Evolutionary conservation across 1,284 basidiomycete species (phyloP).

Genomic region (Ganoderma meredithae): DNA sequence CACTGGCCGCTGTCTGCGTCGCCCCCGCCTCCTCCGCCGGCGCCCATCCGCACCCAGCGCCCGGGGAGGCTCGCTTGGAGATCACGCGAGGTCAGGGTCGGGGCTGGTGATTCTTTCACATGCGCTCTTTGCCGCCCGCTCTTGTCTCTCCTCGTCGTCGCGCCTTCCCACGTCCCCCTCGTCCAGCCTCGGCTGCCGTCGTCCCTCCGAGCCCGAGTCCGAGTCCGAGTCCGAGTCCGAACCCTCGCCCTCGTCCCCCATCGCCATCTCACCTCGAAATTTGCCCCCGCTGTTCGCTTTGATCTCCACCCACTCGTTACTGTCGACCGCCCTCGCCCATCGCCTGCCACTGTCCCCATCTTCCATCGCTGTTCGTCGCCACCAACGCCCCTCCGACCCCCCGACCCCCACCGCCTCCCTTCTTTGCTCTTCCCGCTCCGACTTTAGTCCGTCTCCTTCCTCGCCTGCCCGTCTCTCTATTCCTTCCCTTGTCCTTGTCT

Average conservation of each 20-base stretch:
- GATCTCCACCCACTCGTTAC: not conserved
- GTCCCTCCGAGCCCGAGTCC: not conserved
- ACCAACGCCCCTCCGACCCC: not conserved
- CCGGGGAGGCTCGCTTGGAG: not conserved
- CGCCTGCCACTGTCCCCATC: not conserved
- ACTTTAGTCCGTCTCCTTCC: slow-evolving; percentile 8
- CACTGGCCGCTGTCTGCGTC: not conserved
- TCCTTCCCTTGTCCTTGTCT: not conserved
- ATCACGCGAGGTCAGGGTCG: not conserved
- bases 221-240: no score
- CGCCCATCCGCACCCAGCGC: not conserved
- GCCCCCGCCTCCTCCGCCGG: not conserved
- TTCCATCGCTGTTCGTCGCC: slow-evolving; percentile 10
- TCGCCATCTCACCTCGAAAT: not conserved
- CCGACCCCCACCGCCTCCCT: not conserved
- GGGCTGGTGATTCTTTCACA: not conserved
- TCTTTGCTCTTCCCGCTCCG: slow-evolving; percentile 6
- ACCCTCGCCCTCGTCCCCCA: not conserved
- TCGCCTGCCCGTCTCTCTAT: slow-evolving; percentile 6
- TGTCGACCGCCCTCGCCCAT: not conserved
- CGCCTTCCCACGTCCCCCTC: not conserved
- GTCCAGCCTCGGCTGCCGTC: not conserved
- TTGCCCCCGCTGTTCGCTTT: not conserved
- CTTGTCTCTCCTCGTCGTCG: not conserved
- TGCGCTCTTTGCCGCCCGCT: not conserved